Conservation (phyloP, 192 early-diverging fungal genomes). For the Entomortierella parvispora region DNA sequence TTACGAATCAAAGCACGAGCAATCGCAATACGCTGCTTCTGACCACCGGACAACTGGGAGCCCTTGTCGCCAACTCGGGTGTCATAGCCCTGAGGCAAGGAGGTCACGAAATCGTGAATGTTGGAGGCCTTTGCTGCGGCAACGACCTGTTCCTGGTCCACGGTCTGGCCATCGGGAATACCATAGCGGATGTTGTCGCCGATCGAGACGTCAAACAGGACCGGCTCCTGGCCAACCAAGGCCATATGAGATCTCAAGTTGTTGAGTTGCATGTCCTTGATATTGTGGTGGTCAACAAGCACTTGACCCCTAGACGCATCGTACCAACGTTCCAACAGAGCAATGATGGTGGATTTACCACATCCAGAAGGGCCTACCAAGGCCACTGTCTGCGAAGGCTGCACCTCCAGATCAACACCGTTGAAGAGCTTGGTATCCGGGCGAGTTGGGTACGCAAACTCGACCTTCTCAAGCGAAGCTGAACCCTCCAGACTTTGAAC, state of each 20-base stretch:
- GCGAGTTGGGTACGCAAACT: conserved; percentile 69
- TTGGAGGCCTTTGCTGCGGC: conserved; percentile 59
- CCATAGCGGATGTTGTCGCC: conserved; percentile 66
- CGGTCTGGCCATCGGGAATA: conserved; percentile 47
- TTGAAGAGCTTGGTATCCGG: conserved; percentile 69
- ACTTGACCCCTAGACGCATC: conserved; percentile 56
- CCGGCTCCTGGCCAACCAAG: conserved; percentile 58
- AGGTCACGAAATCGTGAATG: conserved; percentile 60
- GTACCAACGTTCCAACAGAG: conserved; percentile 68
- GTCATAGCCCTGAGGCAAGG: conserved; percentile 63
- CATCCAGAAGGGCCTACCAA: conserved; percentile 82
- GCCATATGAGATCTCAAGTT: conserved; percentile 59
- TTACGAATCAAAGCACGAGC: conserved; percentile 74
- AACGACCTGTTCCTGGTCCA: conserved; percentile 56
- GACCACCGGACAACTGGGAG: conserved; percentile 68
- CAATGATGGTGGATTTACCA: conserved; percentile 74
- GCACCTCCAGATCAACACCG: conserved; percentile 62
- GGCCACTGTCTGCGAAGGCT: conserved; percentile 75
- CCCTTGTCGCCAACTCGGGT: conserved; percentile 71
- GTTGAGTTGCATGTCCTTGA: conserved; percentile 56
- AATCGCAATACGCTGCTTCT: conserved; percentile 76
- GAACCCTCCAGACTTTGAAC: conserved; percentile 40
- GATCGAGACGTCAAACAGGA: conserved; percentile 44
- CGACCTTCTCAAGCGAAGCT: conserved; percentile 41
- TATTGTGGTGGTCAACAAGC: conserved; percentile 53